Evolutionary conservation across 208 protist genomes (phyloP).

Genomic region (Leptomonas seymouri): DNA sequence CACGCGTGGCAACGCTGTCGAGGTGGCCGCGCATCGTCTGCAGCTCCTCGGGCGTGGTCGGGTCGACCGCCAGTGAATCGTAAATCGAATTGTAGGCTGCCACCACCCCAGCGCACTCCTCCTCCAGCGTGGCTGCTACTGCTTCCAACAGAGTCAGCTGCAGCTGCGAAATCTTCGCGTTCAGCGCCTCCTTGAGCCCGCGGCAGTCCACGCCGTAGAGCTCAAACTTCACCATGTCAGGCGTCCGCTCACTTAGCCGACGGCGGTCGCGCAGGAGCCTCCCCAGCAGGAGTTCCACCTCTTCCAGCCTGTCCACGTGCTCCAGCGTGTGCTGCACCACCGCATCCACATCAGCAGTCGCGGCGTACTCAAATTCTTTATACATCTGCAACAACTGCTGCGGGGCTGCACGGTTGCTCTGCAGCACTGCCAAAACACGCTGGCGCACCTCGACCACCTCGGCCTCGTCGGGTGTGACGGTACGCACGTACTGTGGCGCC

Average conservation of each 20-base stretch:
- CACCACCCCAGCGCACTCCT: constrained; percentile 67
- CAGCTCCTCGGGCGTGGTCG: constrained; percentile 91
- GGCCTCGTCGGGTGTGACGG: constrained; percentile 58
- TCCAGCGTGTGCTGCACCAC: constrained; percentile 50
- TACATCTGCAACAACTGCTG: constrained; percentile 91
- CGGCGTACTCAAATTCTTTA: constrained; percentile 88
- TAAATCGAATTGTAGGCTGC: constrained; percentile 78
- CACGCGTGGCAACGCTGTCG: constrained; percentile 69
- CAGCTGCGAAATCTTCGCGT: constrained; percentile 54
- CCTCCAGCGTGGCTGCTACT: constrained; percentile 57
- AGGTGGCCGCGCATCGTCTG: constrained; percentile 82
- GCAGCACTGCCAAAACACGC: constrained; percentile 63
- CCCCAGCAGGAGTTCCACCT: constrained; percentile 88
- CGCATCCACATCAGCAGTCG: constrained; percentile 52
- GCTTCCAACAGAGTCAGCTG: constrained; percentile 73
- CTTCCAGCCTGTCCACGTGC: constrained; percentile 65
- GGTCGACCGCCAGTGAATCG: constrained; percentile 70
- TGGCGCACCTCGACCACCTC: constrained; percentile 54
- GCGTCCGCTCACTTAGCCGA: constrained; percentile 81
- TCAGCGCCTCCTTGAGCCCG: constrained; percentile 81
- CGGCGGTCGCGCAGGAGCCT: constrained; percentile 82
- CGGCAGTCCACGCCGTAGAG: constrained; percentile 90
- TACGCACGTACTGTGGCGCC: constrained; percentile 44
- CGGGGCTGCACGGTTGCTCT: constrained; percentile 79
- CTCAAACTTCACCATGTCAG: constrained; percentile 89